Conservation (phyloP, 345 rosid genomes). For the Eucalyptus virginea region DNA sequence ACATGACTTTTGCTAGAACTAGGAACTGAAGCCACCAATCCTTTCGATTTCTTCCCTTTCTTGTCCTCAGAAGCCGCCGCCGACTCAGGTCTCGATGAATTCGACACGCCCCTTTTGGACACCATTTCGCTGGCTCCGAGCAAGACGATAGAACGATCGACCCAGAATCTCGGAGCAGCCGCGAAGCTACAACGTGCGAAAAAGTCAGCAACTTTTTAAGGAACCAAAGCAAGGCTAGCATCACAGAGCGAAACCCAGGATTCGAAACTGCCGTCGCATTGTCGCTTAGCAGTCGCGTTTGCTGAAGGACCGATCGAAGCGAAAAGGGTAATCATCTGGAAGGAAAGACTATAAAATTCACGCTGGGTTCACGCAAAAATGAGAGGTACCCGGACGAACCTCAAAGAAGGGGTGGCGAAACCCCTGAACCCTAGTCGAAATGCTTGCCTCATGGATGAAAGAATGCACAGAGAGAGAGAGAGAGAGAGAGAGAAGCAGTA, state of each 20-base stretch:
- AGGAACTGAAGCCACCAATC: background rate
- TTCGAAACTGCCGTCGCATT: background rate
- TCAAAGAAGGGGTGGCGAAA: slow-evolving; percentile 1
- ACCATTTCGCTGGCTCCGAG: slow-evolving; percentile 13
- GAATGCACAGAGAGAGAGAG: background rate
- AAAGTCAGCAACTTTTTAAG: background rate
- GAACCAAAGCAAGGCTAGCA: background rate
- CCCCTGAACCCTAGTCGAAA: slow-evolving; percentile 23
- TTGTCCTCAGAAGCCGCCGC: slow-evolving; percentile 11
- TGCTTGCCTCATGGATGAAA: slow-evolving; percentile 18
- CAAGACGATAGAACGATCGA: slow-evolving; percentile 6
- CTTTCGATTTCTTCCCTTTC: slow-evolving; percentile 22
- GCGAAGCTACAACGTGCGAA: slow-evolving; percentile 31
- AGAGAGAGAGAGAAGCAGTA: background rate
- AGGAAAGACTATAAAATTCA: background rate
- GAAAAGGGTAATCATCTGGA: background rate
- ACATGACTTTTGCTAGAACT: slow-evolving; percentile 5
- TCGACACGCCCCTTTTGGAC: slow-evolving; percentile 26
- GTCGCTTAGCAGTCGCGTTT: background rate
- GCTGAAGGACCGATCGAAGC: background rate
- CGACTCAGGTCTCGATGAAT: slow-evolving; percentile 4
- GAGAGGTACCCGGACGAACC: background rate
- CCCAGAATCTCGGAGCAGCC: slow-evolving; percentile 16
- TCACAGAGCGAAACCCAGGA: background rate
- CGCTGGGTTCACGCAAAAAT: background rate